Evolutionary conservation across 2,329 filamentous ascomycete genomes (phyloP).

Genomic region (Moelleriella libera): DNA sequence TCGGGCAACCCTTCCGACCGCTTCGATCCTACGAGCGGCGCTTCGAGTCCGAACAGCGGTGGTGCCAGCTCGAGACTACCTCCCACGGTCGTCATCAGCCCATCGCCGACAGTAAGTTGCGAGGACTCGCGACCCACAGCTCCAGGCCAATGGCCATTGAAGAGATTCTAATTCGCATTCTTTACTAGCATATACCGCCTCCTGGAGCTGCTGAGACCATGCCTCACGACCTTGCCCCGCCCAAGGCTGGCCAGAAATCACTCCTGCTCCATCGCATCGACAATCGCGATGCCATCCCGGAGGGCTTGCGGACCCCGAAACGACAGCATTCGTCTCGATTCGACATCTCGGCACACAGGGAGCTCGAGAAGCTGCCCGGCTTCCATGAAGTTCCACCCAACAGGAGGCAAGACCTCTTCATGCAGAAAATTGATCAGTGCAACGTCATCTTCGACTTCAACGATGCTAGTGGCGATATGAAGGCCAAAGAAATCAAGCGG

Average conservation of each 20-base stretch:
- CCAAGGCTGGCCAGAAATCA: slow-evolving; percentile 82
- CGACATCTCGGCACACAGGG: slow-evolving; percentile 91
- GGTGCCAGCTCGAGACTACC: slow-evolving; percentile 34
- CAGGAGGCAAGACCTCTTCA: slow-evolving; percentile 88
- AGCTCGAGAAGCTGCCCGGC: slow-evolving; percentile 91
- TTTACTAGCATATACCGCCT: slow-evolving; percentile 61
- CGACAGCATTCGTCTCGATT: slow-evolving; percentile 95
- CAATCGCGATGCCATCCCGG: slow-evolving; percentile 81
- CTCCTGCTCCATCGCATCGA: slow-evolving; percentile 80
- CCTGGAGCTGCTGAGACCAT: slow-evolving; percentile 93
- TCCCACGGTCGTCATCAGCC: slow-evolving; percentile 87
- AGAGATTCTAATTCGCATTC: background rate
- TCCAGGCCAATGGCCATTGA: too few species aligned
- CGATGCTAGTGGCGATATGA: slow-evolving; percentile 95
- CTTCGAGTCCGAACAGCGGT: slow-evolving; percentile 21
- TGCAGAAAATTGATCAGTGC: slow-evolving; percentile 99
- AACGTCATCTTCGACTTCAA: slow-evolving; percentile 99
- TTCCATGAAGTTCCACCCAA: slow-evolving; percentile 97
- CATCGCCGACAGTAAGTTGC: slow-evolving; percentile 68
- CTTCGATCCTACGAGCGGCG: slow-evolving; percentile 21
- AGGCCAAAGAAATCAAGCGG: slow-evolving; percentile 98
- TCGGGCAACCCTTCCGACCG: slow-evolving; percentile 24
- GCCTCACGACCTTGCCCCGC: slow-evolving; percentile 91
- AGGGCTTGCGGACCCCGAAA: slow-evolving; percentile 88
- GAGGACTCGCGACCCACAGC: background rate